Evolutionary conservation across 2,329 filamentous ascomycete species (phyloP).

Genomic region (Fusarium sp.): DNA sequence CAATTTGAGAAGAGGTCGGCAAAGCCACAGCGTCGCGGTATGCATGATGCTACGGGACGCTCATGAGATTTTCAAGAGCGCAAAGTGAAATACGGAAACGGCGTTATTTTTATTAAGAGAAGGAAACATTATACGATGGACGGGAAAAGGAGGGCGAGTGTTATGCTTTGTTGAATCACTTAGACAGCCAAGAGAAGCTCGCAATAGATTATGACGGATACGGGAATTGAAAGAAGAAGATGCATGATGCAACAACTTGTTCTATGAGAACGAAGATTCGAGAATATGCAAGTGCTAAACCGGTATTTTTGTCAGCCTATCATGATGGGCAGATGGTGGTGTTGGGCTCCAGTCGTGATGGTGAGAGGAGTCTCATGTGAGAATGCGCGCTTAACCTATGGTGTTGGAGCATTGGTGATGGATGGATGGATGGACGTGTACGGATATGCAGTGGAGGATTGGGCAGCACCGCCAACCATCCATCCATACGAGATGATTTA

Average conservation of each 20-base stretch:
- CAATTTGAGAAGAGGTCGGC: slow-evolving; percentile 7
- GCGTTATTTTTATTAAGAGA: slow-evolving; percentile 34
- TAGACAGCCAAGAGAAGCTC: slow-evolving; percentile 28
- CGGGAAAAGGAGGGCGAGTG: slow-evolving; percentile 15
- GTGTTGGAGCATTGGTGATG: slow-evolving; percentile 5
- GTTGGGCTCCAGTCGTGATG: slow-evolving; percentile 20
- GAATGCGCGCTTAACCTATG: slow-evolving; percentile 24
- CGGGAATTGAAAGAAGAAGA: slow-evolving; percentile 24
- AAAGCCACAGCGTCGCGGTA: slow-evolving; percentile 12
- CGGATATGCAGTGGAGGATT: slow-evolving; percentile 11
- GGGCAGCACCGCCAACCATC: slow-evolving; percentile 34
- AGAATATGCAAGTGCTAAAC: slow-evolving; percentile 31
- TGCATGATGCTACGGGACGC: slow-evolving; percentile 1
- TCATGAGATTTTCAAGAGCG: slow-evolving; percentile 32
- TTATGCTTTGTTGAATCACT: slow-evolving; percentile 24
- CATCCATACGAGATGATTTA: background rate
- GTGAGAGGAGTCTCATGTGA: slow-evolving; percentile 19
- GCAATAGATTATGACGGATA: slow-evolving; percentile 32
- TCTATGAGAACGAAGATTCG: slow-evolving; percentile 20
- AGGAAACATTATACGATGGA: background rate
- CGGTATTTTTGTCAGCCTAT: slow-evolving; percentile 8
- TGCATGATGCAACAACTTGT: slow-evolving; percentile 11
- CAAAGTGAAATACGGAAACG: slow-evolving; percentile 29
- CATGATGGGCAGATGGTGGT: slow-evolving; percentile 12
- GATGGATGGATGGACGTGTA: background rate